These are phyloP conservation scores for Fragilaria radians DNA, from an alignment of 108 stramenopile species.

Conservation along the genomic window DNA sequence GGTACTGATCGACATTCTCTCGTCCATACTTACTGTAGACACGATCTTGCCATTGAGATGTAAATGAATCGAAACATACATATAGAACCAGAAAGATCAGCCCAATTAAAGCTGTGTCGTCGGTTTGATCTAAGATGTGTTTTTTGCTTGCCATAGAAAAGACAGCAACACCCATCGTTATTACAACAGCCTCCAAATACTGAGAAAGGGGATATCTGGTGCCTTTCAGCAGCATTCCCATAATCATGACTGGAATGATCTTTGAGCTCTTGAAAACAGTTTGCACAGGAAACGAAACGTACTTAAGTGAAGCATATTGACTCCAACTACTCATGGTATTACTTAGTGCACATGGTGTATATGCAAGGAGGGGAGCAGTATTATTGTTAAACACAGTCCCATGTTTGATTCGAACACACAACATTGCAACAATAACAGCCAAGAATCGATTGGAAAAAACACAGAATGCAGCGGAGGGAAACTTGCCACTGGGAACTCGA, in stretches of 20 bases:
- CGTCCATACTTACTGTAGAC: slow-evolving; percentile 91
- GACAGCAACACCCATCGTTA: slow-evolving; percentile 91
- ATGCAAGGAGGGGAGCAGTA: slow-evolving; percentile 82
- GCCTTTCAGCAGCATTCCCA: slow-evolving; percentile 87
- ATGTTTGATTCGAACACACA: slow-evolving; percentile 76
- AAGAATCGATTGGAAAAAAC: slow-evolving; percentile 96
- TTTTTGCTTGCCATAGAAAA: slow-evolving; percentile 76
- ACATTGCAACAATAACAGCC: slow-evolving; percentile 89
- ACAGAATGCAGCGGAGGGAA: slow-evolving; percentile 92
- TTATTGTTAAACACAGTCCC: slow-evolving; percentile 74
- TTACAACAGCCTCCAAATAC: slow-evolving; percentile 86
- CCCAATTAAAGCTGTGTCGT: slow-evolving; percentile 72
- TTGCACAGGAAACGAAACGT: slow-evolving; percentile 97
- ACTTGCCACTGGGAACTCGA: slow-evolving; percentile 70
- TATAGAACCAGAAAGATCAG: slow-evolving; percentile 89
- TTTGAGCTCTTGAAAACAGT: slow-evolving; percentile 96
- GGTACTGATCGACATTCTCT: slow-evolving; percentile 86
- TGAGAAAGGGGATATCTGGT: slow-evolving; percentile 82
- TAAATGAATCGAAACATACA: slow-evolving; percentile 96
- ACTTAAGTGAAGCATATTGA: slow-evolving; percentile 95
- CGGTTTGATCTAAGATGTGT: slow-evolving; percentile 32
- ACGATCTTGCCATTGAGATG: slow-evolving; percentile 97
- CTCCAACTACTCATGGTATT: slow-evolving; percentile 96
- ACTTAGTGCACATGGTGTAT: slow-evolving; percentile 90
- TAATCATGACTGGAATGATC: slow-evolving; percentile 99